Conservation (phyloP, 805 yeast genomes). For the Suhomyces pyralidae region DNA sequence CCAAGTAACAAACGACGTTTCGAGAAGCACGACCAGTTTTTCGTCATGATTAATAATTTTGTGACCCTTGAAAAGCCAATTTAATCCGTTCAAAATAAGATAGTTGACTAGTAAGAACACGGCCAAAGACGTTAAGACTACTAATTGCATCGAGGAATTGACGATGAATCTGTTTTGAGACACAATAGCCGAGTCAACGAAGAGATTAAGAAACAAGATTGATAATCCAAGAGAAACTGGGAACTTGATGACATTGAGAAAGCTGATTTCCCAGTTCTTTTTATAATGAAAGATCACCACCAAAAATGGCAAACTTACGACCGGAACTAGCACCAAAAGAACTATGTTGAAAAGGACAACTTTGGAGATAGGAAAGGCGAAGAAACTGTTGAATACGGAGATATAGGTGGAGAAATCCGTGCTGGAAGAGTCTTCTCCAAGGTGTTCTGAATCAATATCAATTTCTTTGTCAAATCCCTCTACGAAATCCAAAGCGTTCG, state of each 20-base stretch:
- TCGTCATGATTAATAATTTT: slow-evolving; percentile 46
- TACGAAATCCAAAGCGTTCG: slow-evolving; percentile 62
- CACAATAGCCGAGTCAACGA: slow-evolving; percentile 17
- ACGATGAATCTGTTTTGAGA: slow-evolving; percentile 31
- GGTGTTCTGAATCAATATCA: slow-evolving; percentile 33
- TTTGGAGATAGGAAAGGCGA: slow-evolving; percentile 51
- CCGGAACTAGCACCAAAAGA: slow-evolving; percentile 54
- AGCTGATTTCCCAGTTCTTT: slow-evolving; percentile 43
- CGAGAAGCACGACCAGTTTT: slow-evolving; percentile 55
- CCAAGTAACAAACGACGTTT: slow-evolving; percentile 60
- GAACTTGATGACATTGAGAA: slow-evolving; percentile 48
- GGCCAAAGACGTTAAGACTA: slow-evolving; percentile 39
- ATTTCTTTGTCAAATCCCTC: slow-evolving; percentile 36
- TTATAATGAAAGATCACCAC: slow-evolving; percentile 44
- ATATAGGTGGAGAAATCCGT: slow-evolving; percentile 54
- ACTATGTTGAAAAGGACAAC: slow-evolving; percentile 53
- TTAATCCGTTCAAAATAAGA: slow-evolving; percentile 46
- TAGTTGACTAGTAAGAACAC: slow-evolving; percentile 54
- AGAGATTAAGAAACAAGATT: slow-evolving; percentile 23
- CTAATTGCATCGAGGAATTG: slow-evolving; percentile 41
- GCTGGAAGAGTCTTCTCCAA: slow-evolving; percentile 7
- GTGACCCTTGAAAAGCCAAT: slow-evolving; percentile 28
- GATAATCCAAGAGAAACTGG: slow-evolving; percentile 58
- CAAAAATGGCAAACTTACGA: slow-evolving; percentile 46
- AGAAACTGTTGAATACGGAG: slow-evolving; percentile 58